These are phyloP conservation scores for Tilletia setariae DNA, from an alignment of 1,284 basidiomycete genomes.

Conservation along the genomic window DNA sequence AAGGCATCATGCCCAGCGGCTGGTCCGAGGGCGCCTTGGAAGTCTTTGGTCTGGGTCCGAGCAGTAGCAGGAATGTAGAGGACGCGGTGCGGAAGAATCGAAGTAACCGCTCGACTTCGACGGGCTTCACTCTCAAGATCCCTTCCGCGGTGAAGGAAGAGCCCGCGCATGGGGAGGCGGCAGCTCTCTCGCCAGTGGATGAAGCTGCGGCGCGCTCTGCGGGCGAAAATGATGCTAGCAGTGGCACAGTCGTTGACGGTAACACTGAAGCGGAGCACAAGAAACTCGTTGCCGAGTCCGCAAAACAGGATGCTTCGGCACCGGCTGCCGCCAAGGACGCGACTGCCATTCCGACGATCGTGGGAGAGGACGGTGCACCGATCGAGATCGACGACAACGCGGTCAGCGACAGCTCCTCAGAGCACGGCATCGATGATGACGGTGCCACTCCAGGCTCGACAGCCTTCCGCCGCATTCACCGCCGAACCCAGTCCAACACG, in stretches of 20 bases:
- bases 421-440: slow-evolving; percentile 13
- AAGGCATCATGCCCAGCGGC: slow-evolving; percentile 39
- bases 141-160: slow-evolving; percentile 41
- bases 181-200: neutral
- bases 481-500: slow-evolving; percentile 37
- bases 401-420: slow-evolving; percentile 4
- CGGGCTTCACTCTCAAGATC: slow-evolving; percentile 27
- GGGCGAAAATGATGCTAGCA: slow-evolving; percentile 21
- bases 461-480: slow-evolving; percentile 37
- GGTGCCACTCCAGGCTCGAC: slow-evolving; percentile 34
- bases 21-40: slow-evolving; percentile 51
- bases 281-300: slow-evolving; percentile 17
- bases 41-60: slow-evolving; percentile 44
- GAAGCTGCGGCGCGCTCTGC: neutral
- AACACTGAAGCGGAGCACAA: slow-evolving; percentile 21
- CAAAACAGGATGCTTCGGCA: neutral
- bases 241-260: slow-evolving; percentile 26
- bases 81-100: slow-evolving; percentile 39
- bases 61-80: slow-evolving; percentile 40
- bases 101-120: slow-evolving; percentile 26
- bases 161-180: slow-evolving; percentile 22
- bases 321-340: neutral
- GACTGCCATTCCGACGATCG: neutral
- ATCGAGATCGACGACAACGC: slow-evolving; percentile 7
- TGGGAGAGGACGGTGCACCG: slow-evolving; percentile 1